Evolutionary conservation across 768 basidiomycete species (phyloP).

Genomic region (Kwoniella sp.): DNA sequence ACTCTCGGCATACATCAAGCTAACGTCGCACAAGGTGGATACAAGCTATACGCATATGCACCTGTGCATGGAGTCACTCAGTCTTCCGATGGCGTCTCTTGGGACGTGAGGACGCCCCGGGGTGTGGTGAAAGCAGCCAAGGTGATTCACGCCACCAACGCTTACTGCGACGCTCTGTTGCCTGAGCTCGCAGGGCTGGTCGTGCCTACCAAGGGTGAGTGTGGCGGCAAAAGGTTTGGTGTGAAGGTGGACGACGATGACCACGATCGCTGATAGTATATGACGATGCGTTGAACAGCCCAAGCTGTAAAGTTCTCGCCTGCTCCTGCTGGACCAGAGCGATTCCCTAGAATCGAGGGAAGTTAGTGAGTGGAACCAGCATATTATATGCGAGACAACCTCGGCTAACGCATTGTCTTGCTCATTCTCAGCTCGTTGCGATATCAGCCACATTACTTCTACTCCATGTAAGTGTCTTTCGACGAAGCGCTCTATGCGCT

Average conservation of each 20-base stretch:
- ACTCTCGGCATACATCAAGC: slow-evolving; percentile 28
- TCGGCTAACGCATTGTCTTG: no score
- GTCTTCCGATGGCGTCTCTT: slow-evolving; percentile 52
- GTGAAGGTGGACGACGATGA: background rate
- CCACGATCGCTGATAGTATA: background rate
- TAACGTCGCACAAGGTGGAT: slow-evolving; percentile 27
- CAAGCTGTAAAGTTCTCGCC: slow-evolving; percentile 40
- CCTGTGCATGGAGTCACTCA: slow-evolving; percentile 49
- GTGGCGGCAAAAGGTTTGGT: no score
- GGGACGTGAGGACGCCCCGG: slow-evolving; percentile 68
- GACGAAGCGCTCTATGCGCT: background rate
- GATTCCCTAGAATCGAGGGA: slow-evolving; percentile 34
- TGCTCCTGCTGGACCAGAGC: slow-evolving; percentile 34
- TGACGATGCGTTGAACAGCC: slow-evolving; percentile 18
- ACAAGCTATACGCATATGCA: slow-evolving; percentile 30
- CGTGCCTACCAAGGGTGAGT: slow-evolving; percentile 34
- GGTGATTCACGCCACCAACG: slow-evolving; percentile 86
- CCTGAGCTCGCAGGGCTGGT: slow-evolving; percentile 61
- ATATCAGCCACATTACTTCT: slow-evolving; percentile 39
- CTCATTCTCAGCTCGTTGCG: slow-evolving; percentile 32
- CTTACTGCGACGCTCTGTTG: slow-evolving; percentile 75
- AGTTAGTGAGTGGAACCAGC: slow-evolving; percentile 31
- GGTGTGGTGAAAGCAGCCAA: slow-evolving; percentile 66
- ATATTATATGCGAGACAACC: background rate
- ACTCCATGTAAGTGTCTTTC: slow-evolving; percentile 35